Conservation (phyloP, 352 stramenopile species). For the Globisporangium lucens region DNA sequence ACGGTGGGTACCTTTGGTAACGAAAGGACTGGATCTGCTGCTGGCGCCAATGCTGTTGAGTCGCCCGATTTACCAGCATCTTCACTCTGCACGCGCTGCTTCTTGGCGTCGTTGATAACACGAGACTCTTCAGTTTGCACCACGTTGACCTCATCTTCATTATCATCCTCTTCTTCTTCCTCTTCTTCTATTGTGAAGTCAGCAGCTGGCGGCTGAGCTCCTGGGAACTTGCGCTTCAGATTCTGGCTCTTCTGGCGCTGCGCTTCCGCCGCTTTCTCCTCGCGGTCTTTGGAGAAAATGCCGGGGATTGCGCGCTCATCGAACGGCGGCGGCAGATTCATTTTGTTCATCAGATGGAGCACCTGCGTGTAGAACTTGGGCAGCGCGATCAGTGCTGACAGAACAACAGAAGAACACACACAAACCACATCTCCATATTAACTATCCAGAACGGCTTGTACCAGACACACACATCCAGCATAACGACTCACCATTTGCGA, state of each 20-base stretch:
- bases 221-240: constrained; percentile 23
- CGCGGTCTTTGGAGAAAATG: constrained; percentile 38
- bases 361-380: constrained; percentile 89
- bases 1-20: no score
- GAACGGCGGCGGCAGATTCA: constrained; percentile 86
- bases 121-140: neutral
- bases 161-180: constrained; percentile 26
- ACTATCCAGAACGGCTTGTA: no score
- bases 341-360: constrained; percentile 92
- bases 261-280: constrained; percentile 2
- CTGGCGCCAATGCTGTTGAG: neutral
- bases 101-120: neutral
- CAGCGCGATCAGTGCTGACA: constrained; percentile 75
- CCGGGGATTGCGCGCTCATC: constrained; percentile 65
- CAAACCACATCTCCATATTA: no score
- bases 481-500: constrained; percentile 67
- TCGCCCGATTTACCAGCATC: neutral
- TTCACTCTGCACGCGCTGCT: constrained; percentile 1
- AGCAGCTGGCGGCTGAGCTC: constrained; percentile 8
- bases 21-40: neutral
- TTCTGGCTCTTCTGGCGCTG: neutral
- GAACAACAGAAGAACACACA: neutral
- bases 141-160: neutral
- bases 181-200: constrained; percentile 41
- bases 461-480: neutral